Evolutionary conservation across 805 yeast genomes (phyloP).

Genomic region (Ogataea haglerorum): DNA sequence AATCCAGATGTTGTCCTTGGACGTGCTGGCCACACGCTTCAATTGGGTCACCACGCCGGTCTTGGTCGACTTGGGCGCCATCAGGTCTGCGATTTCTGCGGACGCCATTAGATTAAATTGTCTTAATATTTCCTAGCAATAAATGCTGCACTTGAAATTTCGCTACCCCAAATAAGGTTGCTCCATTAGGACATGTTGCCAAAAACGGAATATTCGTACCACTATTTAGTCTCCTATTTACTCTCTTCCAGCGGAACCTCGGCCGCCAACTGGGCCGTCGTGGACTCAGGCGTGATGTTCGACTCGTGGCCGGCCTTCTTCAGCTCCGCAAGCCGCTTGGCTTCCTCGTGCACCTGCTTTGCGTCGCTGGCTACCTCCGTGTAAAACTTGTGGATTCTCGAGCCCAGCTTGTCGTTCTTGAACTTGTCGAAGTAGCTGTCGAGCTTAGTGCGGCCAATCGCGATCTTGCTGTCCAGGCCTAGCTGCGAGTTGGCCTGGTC

Average conservation of each 20-base stretch:
- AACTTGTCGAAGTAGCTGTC: constrained; percentile 47
- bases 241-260: constrained; percentile 26
- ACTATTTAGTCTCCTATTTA: constrained; percentile 1
- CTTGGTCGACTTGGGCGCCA: constrained; percentile 12
- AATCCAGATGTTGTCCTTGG: constrained; percentile 23
- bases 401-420: constrained; percentile 48
- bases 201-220: constrained; percentile 5
- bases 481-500: constrained; percentile 39
- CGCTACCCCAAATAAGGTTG: constrained; percentile 10
- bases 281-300: constrained; percentile 13
- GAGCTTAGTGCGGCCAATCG: constrained; percentile 36
- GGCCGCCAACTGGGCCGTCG: constrained; percentile 19
- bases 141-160: constrained; percentile 15
- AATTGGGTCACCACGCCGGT: constrained; percentile 19
- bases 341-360: constrained; percentile 67
- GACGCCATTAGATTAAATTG: constrained; percentile 15
- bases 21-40: constrained; percentile 18
- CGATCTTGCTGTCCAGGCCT: constrained; percentile 38
- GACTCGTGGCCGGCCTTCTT: constrained; percentile 36
- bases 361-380: constrained; percentile 52
- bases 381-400: constrained; percentile 60
- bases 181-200: constrained; percentile 20
- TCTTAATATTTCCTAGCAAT: constrained; percentile 7
- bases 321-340: constrained; percentile 63
- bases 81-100: constrained; percentile 20